Conservation (phyloP, 495 filamentous ascomycete genomes). For the Aspergillus hancockii region DNA sequence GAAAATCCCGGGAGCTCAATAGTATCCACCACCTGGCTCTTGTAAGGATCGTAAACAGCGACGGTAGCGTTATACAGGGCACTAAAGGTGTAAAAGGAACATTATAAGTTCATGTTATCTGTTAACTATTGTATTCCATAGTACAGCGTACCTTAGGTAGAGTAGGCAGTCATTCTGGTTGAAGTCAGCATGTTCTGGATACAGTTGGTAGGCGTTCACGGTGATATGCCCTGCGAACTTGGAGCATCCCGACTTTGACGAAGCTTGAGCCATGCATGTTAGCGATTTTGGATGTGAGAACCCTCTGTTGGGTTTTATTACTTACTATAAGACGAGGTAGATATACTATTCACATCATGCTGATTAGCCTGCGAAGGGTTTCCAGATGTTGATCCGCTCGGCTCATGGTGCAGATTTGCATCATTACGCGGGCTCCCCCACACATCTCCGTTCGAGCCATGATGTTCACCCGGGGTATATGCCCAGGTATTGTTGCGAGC, state of each 20-base stretch:
- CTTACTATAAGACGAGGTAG: background rate
- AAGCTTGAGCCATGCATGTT: background rate
- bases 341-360: background rate
- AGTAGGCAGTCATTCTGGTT: background rate
- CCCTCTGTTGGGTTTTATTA: background rate
- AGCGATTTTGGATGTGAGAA: background rate
- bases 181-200: background rate
- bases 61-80: background rate
- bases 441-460: background rate
- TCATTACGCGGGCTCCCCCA: background rate
- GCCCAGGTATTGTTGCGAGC: background rate
- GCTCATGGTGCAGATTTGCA: too few relatives aligned
- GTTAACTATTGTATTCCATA: background rate
- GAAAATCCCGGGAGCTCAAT: background rate
- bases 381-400: too few relatives aligned
- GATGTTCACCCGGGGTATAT: background rate
- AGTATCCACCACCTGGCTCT: background rate
- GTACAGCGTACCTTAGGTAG: background rate
- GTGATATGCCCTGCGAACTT: background rate
- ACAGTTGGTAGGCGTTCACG: background rate
- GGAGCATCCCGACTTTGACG: background rate
- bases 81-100: background rate
- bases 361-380: background rate
- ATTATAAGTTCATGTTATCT: background rate
- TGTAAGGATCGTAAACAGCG: background rate